Evolutionary conservation across 2,329 filamentous ascomycete species (phyloP), one percentile per base, ranked within the genome.

Genomic region (Ophiosphaerella korrae): DNA sequence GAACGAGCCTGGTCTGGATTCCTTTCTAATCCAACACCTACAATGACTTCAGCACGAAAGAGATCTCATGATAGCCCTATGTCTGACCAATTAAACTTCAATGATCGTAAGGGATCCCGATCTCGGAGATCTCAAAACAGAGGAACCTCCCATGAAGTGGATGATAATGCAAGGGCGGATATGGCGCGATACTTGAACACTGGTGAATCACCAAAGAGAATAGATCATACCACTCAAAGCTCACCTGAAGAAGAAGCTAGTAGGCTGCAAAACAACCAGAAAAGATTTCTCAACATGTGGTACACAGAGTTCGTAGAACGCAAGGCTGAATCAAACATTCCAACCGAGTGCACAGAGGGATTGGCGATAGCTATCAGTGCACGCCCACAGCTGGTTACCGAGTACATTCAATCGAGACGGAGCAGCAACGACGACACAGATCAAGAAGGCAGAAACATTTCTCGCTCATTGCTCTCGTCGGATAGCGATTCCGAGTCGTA

Each of bases 271-370:
- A 23, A 3, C 8, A 57, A 58, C 14, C 62, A 65, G 33, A 56
- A 53, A 14, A 46, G 39, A 6, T 50, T 63, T 31, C 45, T 65
- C 26, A 44, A 41, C 11, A 39, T 48, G 8, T 65, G 62, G 62
- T 44, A 51, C 34, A 35, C 57, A 21, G 39, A 44, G 3, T 56
- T 63, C 21, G 50, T 35, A 11, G 18, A 52, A 8, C 33, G 42
- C n/a, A 35, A 44, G 7, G 14, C 39, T 21, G 18, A 40, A 3
- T 16, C 34, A 16, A 40, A 24, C 21, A 35, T 51, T 2, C 29
- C 52, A 5, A 29, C 36, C 18, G 57, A 61, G 26, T 18, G 50
- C 2, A 33, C 58, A n/a, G 48, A 38, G 13, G 59, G 57, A 3
- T 32, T 66, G 9, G 57, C 63, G 29, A 63, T 46, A 2, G 49